Evolutionary conservation across 2,329 filamentous ascomycete species (phyloP).

Genomic region (Diaporthe vexans): DNA sequence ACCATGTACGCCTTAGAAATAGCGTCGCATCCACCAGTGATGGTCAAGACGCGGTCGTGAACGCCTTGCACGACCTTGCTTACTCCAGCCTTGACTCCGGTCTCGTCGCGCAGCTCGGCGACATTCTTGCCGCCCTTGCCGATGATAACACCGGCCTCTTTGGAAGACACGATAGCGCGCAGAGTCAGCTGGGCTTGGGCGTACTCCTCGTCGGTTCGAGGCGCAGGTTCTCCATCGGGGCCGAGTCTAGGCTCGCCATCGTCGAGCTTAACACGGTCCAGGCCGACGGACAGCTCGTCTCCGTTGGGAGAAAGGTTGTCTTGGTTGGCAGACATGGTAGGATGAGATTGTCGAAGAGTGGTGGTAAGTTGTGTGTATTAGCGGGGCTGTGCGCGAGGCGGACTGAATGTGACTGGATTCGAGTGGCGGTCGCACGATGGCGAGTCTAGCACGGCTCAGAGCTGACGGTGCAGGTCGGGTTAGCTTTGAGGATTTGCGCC

Average conservation of each 20-base stretch:
- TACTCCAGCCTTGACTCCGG: constrained; percentile 96
- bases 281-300: constrained; percentile 70
- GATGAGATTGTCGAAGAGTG: constrained; percentile 26
- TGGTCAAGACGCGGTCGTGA: constrained; percentile 95
- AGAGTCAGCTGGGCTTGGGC: constrained; percentile 92
- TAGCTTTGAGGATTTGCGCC: constrained; percentile 21
- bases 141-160: constrained; percentile 99
- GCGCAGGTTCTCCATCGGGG: constrained; percentile 82
- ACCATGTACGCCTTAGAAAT: constrained; percentile 94
- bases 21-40: constrained; percentile 89
- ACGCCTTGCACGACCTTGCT: constrained; percentile 99
- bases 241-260: constrained; percentile 73
- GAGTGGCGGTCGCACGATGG: constrained; percentile 35
- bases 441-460: constrained; percentile 29
- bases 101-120: constrained; percentile 95
- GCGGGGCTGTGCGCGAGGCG: constrained; percentile 22
- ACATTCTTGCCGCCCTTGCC: constrained; percentile 99
- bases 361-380: not conserved
- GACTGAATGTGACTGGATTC: constrained; percentile 16
- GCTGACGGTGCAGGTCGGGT: constrained; percentile 37
- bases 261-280: constrained; percentile 77
- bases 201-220: constrained; percentile 98
- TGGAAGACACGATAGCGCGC: constrained; percentile 97
- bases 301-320: constrained; percentile 70
- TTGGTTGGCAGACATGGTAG: constrained; percentile 74